Percentiles rank a stretch among this genome's conserved stretches.
These are phyloP conservation scores for Neonectria magnoliae DNA, from an alignment of 2,329 filamentous ascomycete genomes.

Conservation along the genomic window DNA sequence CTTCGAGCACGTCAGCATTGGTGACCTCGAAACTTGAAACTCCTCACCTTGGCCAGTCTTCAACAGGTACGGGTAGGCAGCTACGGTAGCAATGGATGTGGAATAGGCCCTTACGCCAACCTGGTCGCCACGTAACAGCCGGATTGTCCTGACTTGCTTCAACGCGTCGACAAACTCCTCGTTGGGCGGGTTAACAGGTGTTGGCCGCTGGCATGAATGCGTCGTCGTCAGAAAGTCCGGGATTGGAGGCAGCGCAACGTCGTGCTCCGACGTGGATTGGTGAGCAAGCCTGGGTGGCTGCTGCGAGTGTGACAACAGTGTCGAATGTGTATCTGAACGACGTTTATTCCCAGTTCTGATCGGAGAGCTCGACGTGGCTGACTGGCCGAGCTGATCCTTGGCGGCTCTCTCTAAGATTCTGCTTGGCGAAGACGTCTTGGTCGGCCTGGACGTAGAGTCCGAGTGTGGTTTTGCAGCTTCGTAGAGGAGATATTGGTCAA, in stretches of 20 bases:
- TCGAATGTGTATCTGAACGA: slow-evolving; percentile 10
- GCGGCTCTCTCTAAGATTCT: slow-evolving; percentile 29
- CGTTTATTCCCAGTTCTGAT: slow-evolving; percentile 15
- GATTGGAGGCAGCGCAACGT: slow-evolving; percentile 70
- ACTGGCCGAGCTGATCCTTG: slow-evolving; percentile 14
- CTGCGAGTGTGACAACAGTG: slow-evolving; percentile 11
- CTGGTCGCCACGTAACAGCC: slow-evolving; percentile 77
- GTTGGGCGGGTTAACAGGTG: slow-evolving; percentile 77
- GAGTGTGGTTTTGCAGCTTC: slow-evolving; percentile 53
- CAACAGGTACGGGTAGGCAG: slow-evolving; percentile 76
- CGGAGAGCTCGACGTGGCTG: not conserved
- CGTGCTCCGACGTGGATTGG: slow-evolving; percentile 82
- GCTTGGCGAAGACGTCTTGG: slow-evolving; percentile 15
- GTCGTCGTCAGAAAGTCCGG: slow-evolving; percentile 70
- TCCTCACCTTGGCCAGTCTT: slow-evolving; percentile 54
- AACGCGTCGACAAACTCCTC: slow-evolving; percentile 78
- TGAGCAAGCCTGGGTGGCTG: slow-evolving; percentile 61
- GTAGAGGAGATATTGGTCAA: slow-evolving; percentile 64
- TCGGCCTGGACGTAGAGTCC: slow-evolving; percentile 1
- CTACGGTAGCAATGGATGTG: slow-evolving; percentile 82
- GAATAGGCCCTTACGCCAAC: slow-evolving; percentile 89
- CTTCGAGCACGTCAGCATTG: slow-evolving; percentile 41
- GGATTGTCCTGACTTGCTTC: slow-evolving; percentile 76
- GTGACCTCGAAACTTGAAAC: not conserved
- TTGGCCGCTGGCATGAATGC: slow-evolving; percentile 85